Base-by-base conservation (phyloP, 345 rosid genomes). In the Sonneratia alba region DNA sequence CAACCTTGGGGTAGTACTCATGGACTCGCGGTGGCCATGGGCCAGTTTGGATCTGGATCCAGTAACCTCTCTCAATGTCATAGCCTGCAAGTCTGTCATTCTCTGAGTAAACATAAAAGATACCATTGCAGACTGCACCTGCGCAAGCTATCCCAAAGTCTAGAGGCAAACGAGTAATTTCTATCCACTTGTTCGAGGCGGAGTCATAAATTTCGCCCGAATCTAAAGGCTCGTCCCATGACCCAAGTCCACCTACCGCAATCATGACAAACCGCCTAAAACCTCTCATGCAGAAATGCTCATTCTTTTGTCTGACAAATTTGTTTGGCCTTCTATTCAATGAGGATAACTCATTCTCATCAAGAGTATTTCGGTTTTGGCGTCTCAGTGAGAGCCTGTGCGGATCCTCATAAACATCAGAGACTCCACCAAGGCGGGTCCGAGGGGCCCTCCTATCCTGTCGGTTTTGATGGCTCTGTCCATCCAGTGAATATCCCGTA, bases 141-240 rank as follows among this genome's bases (percentile, higher is more conserved):
- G 92, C 83, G 73, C 88, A 84, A 12, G 85, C 87, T 10, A 79
- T 79, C 70, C 99, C 97, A 37, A 92, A 92, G 75, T 85, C 97
- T 68, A 82, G 15, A 3, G 97, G 96, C 75, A 95, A 74, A 75
- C 82, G 89, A 79, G 89, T 93, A 71, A 90, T 95, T 74, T 95
- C 97, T 1, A 81, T 77, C 99, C 97, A 92, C 72, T 90, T 90
- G 85, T 95, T 95, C 22, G 89, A 77, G 7, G 76, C 47, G 14
- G 96, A 89, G 78, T 95, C 99, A 36, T 90, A 95, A 32, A 95
- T 86, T 80, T 95, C 99, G 70, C 93, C 97, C n/a, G 97, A 90
- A 83, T 95, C 96, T 38, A 95, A 67, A 13, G 90, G 92, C 81
- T 92, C 99, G 22, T 92, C 96, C 83, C 90, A 85, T 40, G 91